These are phyloP conservation scores for Amphibolis antarctica DNA, from an alignment of 106 monocot species.

Conservation along the genomic window DNA sequence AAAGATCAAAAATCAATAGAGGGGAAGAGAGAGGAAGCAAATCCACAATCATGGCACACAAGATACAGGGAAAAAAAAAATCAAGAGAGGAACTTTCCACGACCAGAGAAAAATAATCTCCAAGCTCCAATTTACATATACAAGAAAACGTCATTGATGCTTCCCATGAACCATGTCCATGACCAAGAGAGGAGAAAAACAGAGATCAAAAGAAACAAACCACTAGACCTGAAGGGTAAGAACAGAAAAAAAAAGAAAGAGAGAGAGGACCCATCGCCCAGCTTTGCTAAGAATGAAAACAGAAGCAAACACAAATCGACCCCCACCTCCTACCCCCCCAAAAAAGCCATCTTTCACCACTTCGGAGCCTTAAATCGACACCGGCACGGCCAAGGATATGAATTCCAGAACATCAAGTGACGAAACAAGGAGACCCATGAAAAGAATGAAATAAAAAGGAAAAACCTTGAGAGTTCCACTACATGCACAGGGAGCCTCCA, in stretches of 20 bases:
- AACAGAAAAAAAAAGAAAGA: not conserved
- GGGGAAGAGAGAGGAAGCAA: too few species aligned
- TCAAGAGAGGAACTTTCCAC: too few species aligned
- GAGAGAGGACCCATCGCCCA: not conserved
- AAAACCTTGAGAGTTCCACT: slow-evolving; percentile 82
- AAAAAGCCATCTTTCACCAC: not conserved
- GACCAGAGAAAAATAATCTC: too few species aligned
- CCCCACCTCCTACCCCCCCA: not conserved
- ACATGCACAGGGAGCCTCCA: slow-evolving; percentile 87
- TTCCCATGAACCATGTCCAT: too few species aligned
- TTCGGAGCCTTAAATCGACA: not conserved
- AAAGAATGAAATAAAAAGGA: not conserved
- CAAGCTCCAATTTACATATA: too few species aligned
- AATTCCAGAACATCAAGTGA: not conserved
- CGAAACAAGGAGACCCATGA: not conserved
- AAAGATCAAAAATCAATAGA: too few species aligned
- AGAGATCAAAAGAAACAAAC: too few species aligned
- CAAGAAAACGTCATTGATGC: too few species aligned
- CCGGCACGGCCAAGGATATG: not conserved
- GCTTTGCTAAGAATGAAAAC: not conserved
- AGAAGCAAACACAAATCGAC: not conserved
- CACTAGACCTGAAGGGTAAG: too few species aligned
- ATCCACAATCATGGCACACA: too few species aligned
- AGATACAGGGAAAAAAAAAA: too few species aligned
- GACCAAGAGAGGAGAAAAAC: too few species aligned